These are phyloP conservation scores for Candida namnaoensis DNA, from an alignment of 805 yeast species.

Conservation along the genomic window DNA sequence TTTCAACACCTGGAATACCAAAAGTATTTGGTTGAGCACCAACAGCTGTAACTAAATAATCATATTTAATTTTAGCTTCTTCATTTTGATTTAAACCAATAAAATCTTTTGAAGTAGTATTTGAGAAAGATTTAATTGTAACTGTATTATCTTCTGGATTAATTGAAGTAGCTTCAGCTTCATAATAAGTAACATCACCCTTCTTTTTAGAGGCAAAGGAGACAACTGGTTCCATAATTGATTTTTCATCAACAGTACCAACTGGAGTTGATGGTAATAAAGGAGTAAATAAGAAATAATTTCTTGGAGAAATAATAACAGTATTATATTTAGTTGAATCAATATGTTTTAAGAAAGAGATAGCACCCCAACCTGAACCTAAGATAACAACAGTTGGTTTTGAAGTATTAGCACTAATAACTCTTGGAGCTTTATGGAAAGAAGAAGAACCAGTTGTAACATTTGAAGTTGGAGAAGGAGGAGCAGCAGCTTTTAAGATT, in stretches of 20 bases:
- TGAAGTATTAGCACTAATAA: constrained; percentile 23
- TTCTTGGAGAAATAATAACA: constrained; percentile 84
- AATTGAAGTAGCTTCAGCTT: constrained; percentile 83
- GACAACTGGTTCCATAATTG: constrained; percentile 91
- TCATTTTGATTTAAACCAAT: constrained; percentile 28
- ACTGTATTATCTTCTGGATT: constrained; percentile 69
- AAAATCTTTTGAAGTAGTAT: constrained; percentile 21
- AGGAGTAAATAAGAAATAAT: constrained; percentile 90
- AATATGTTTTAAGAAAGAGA: constrained; percentile 72
- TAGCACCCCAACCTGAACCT: constrained; percentile 95
- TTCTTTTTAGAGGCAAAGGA: constrained; percentile 71
- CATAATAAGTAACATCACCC: constrained; percentile 75
- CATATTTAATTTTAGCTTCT: constrained; percentile 48
- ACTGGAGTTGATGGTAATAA: constrained; percentile 89
- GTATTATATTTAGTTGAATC: constrained; percentile 87
- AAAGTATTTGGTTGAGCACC: constrained; percentile 94
- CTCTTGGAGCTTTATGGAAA: constrained; percentile 29
- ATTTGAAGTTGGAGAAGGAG: constrained; percentile 13
- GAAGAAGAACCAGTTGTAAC: constrained; percentile 24
- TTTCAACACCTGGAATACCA: constrained; percentile 85
- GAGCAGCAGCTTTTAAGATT: constrained; percentile 2
- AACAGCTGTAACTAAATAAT: constrained; percentile 81
- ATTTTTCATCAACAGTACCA: constrained; percentile 83
- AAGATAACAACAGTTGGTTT: constrained; percentile 48
- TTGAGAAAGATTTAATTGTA: constrained; percentile 41